Percentiles rank a stretch among this genome's conserved stretches.
These are phyloP conservation scores for Saccharata proteae DNA, from an alignment of 2,329 filamentous ascomycete genomes.

Conservation along the genomic window DNA sequence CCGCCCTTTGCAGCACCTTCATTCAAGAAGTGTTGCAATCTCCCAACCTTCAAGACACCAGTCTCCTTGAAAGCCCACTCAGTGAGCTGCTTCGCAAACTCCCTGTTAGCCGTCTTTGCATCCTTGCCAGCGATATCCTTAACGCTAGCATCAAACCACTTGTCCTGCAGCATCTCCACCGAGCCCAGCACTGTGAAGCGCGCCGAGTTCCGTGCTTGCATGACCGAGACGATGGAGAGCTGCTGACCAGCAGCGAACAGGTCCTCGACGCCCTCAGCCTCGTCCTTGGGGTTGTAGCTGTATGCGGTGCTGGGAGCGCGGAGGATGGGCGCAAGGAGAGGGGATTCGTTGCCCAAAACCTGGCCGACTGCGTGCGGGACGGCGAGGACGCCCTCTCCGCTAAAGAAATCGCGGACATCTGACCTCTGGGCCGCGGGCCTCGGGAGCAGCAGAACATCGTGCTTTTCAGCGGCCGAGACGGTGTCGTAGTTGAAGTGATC, in stretches of 20 bases:
- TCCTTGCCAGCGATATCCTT: slow-evolving; percentile 43
- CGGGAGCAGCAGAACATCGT: slow-evolving; percentile 76
- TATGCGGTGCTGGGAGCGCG: slow-evolving; percentile 78
- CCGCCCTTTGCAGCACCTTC: slow-evolving; percentile 29
- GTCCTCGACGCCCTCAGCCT: slow-evolving; percentile 60
- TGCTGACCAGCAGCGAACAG: slow-evolving; percentile 76
- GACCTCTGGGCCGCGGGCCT: slow-evolving; percentile 52
- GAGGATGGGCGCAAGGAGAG: slow-evolving; percentile 69
- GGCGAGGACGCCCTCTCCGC: slow-evolving; percentile 57
- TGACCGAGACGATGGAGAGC: slow-evolving; percentile 67
- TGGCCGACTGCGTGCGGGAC: slow-evolving; percentile 74
- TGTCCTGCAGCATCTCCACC: slow-evolving; percentile 74
- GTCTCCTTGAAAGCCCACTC: slow-evolving; percentile 95
- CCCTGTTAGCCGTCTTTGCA: slow-evolving; percentile 61
- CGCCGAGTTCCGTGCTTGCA: slow-evolving; percentile 90
- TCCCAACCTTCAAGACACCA: slow-evolving; percentile 76
- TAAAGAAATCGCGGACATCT: slow-evolving; percentile 69
- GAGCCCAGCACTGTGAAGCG: slow-evolving; percentile 77
- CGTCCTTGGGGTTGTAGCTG: slow-evolving; percentile 87
- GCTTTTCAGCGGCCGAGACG: slow-evolving; percentile 61
- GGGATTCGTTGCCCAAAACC: slow-evolving; percentile 60
- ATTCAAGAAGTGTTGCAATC: slow-evolving; percentile 61
- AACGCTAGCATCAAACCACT: slow-evolving; percentile 77
- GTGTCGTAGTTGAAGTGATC: slow-evolving; percentile 95
- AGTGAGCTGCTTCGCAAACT: slow-evolving; percentile 74